These are phyloP conservation scores for Botrytis paeoniae DNA, from an alignment of 2,329 filamentous ascomycete genomes.

Conservation along the genomic window DNA sequence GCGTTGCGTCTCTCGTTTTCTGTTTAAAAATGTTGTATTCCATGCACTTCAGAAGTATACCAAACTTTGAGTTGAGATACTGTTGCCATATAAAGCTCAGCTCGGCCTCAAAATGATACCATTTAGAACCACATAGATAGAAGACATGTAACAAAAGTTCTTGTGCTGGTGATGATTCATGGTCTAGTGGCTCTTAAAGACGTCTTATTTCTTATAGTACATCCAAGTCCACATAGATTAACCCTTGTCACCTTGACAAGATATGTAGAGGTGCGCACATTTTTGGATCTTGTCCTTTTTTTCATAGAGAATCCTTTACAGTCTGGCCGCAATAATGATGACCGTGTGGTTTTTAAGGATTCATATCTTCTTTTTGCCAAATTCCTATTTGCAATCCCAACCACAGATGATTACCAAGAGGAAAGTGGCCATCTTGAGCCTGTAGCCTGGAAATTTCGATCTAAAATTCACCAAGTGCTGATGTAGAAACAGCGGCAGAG, in stretches of 20 bases:
- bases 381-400: too few relatives aligned
- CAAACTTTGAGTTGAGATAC: neutral
- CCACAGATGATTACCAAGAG: neutral
- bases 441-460: neutral
- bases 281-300: neutral
- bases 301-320: neutral
- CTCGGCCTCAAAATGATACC: neutral
- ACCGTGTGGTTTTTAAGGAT: neutral
- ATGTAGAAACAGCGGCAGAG: neutral
- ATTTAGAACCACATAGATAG: neutral
- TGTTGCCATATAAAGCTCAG: neutral
- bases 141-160: neutral
- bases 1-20: neutral
- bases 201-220: neutral
- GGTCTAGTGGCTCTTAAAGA: neutral
- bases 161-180: neutral
- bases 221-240: neutral
- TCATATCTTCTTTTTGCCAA: neutral
- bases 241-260: neutral
- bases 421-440: neutral
- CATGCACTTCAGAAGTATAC: neutral
- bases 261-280: neutral
- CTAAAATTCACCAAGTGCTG: neutral
- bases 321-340: neutral
- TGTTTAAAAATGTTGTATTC: neutral